Evolutionary conservation across 495 filamentous ascomycete species (phyloP), one percentile per base, ranked within the genome.

Genomic region (Friedmanniomyces endolithicus): DNA sequence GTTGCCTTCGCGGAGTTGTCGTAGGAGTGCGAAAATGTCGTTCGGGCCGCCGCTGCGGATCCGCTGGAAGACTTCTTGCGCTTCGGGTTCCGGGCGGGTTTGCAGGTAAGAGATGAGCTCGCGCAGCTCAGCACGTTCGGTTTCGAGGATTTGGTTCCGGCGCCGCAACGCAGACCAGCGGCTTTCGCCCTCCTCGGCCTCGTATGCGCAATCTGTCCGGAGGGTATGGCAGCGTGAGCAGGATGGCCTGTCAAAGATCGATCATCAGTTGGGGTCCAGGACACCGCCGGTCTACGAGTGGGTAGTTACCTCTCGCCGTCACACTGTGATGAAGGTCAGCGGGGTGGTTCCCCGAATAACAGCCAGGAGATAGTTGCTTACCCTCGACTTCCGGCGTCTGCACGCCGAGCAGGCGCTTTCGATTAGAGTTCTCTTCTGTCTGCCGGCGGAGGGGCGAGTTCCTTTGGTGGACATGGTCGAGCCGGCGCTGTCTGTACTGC

Each of bases 171-270:
- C 59, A 3, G 54, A 58, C 59, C 55, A 58, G 3, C 59, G 48
- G 39, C 59, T 61, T 39, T 61, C 59, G 33, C 59, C 59, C 54
- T 61, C 59, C 19, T 61, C 54, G 24, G 59, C 59, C 27, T 61
- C 59, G 50, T 57, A 61, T 22, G 20, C 14, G 24, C 59, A 61
- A 1, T 53, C 48, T 1, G 59, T 61, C 17, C 43, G 48, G 7
- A 54, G 44, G 9, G 29, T 45, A 14, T 31, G 41, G 46, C 59
- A 61, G 24, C 59, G 55, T 6, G 54, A 41, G 27, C 59, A 61
- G 3, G 50, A 27, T 20, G 59, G 55, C 33, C 59, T 61, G 40
- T 19, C 2, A 16, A n/a, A n/a, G 35, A 19, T 11, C 11, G 4
- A 4, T 44, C 20, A 17, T 22, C 19, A 48, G 40, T 24, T 1